phyloP scores from a whole-genome alignment of 2,329 filamentous ascomycete genomes.

The Pseudocercospora musae region DNA sequence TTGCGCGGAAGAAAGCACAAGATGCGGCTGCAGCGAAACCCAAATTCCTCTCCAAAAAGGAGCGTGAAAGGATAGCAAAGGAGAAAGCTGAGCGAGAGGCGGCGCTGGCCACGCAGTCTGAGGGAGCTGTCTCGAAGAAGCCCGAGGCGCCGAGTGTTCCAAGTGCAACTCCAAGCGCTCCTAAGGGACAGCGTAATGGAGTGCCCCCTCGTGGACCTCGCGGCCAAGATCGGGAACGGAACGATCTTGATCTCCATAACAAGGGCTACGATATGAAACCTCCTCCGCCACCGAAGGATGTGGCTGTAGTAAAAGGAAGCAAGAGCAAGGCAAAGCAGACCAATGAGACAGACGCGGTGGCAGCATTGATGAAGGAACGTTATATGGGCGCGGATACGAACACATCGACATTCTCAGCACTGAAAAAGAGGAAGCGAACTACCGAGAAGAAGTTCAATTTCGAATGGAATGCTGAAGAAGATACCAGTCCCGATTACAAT shows the following conservation, averaged over 20 bases:
- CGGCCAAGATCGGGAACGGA: slow-evolving; percentile 5
- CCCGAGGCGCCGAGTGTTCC: slow-evolving; percentile 1
- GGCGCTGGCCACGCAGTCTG: slow-evolving; percentile 58
- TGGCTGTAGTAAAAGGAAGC: slow-evolving; percentile 35
- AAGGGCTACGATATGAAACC: slow-evolving; percentile 51
- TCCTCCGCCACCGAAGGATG: slow-evolving; percentile 47
- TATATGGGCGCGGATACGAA: slow-evolving; percentile 93
- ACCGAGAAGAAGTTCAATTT: slow-evolving; percentile 99
- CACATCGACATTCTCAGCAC: slow-evolving; percentile 82
- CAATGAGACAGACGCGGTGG: slow-evolving; percentile 62
- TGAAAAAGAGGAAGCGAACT: slow-evolving; percentile 91
- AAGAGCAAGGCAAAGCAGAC: slow-evolving; percentile 43
- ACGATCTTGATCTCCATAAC: slow-evolving; percentile 38
- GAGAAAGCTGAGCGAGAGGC: slow-evolving; percentile 70
- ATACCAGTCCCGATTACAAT: slow-evolving; percentile 81
- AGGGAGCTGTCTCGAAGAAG: slow-evolving; percentile 27
- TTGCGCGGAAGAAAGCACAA: slow-evolving; percentile 80
- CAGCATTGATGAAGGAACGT: slow-evolving; percentile 69
- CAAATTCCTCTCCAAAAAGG: slow-evolving; percentile 78
- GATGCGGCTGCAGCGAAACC: slow-evolving; percentile 83
- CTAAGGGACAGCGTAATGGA: slow-evolving; percentile 62
- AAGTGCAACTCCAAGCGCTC: slow-evolving; percentile 59
- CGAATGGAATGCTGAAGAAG: slow-evolving; percentile 93
- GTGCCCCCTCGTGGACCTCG: slow-evolving; percentile 51
- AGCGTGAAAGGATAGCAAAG: slow-evolving; percentile 74